Conservation (phyloP, 1,284 basidiomycete species). For the Ganoderma multipileum region DNA sequence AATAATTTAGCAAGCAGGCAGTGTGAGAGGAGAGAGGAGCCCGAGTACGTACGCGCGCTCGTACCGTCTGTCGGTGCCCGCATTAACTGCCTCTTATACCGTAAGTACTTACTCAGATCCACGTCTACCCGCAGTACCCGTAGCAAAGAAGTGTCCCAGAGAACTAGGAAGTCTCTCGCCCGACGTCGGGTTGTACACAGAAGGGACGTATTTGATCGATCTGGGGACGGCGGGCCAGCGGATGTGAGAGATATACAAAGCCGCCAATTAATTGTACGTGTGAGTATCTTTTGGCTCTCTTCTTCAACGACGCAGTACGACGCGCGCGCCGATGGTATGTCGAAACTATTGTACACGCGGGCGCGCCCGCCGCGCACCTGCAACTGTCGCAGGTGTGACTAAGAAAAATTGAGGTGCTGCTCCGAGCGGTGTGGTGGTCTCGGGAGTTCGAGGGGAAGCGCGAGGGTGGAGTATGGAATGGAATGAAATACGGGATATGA, state of each 20-base stretch:
- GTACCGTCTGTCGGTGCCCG: neutral
- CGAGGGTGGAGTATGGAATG: neutral
- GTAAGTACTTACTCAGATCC: neutral
- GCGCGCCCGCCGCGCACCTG: slow-evolving; percentile 7
- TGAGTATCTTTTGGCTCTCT: slow-evolving; percentile 17
- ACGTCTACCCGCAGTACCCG: neutral
- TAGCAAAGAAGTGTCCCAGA: neutral
- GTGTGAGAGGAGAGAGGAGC: neutral
- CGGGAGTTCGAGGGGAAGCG: neutral
- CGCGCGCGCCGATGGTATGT: neutral
- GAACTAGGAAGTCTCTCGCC: neutral
- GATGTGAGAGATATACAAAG: neutral
- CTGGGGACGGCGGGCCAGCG: neutral
- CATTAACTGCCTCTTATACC: neutral
- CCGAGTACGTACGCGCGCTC: neutral
- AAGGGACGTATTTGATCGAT: neutral
- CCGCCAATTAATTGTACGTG: slow-evolving; percentile 17
- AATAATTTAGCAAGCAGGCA: neutral
- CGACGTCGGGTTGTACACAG: neutral
- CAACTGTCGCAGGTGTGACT: neutral
- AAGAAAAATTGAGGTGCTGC: neutral
- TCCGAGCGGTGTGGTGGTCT: too few relatives aligned
- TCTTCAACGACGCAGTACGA: neutral
- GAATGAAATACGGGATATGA: neutral
- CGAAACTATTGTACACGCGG: slow-evolving; percentile 26